Base-by-base conservation (phyloP, 495 filamentous ascomycete genomes). In the Aspergillus hancockii region DNA sequence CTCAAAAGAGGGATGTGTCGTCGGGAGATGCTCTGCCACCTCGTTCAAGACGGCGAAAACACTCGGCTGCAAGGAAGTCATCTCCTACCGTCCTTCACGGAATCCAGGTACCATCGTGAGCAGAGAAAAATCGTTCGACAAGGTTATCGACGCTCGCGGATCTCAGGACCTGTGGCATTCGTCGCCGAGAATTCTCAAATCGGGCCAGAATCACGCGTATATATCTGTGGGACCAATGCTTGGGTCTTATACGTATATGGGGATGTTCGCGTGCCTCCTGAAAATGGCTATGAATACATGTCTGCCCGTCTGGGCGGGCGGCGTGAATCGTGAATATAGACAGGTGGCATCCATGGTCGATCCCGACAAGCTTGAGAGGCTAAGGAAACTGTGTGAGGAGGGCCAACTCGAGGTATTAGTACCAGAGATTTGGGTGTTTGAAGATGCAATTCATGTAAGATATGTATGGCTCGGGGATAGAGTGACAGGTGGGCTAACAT, bases 161-260 rank as follows among this genome's bases (percentile, higher is more conserved):
- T 50, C 47, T 10, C 47, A 50, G 25, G 23, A 16, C 47, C 25
- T 50, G 47, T 50, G 47, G 47, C 47, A 31, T 31, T 50, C 47
- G 1, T 25, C 47, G 12, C 47, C 25, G 8, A 13, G 23, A 7
- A 30, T 50, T 18, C 31, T 50, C 18, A 50, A 50, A 30, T n/a
- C 47, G 31, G 23, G 23, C 18, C 13, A 2, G 23, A 13, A 19
- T 18, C 47, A 50, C 31, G 47, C 47, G 22, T 50, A 50, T 50
- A 50, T 23, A 31, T n/a, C 47, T 14, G 47, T 50, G 8, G 47
- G 47, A 7, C 47, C 47, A n/a, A 23, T 31, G 22, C 13, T 50
- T 25, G 9, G 22, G 9, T 50, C 47, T 18, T 50, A 50, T 16
- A 50, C 47, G 6, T 50, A 22, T 21, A 25, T 18, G 4, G 47